Base-by-base conservation (phyloP, 1,139 yeast genomes). In the Torulaspora pretoriensis region DNA sequence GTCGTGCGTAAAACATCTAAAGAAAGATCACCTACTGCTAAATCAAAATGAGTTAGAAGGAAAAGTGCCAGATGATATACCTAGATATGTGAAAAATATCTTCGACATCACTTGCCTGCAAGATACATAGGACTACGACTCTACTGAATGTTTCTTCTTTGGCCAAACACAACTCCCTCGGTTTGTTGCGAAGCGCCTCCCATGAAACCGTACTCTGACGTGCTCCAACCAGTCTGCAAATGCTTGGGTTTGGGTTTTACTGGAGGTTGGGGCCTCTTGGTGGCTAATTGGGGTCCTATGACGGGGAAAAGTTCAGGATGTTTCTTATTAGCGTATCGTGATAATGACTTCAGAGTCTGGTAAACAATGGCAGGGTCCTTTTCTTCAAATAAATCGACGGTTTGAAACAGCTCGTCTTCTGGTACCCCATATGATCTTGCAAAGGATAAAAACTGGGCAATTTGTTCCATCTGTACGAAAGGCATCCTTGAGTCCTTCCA, bases 401-500 rank as follows among this genome's bases (percentile, higher is more conserved):
- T 87, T 55, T 84, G 92, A 60, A 88, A 88, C 38, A 84, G 68
- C 60, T 88, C 96, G 59, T 86, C 90, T 51, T 84, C 87, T 3
- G 92, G 88, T 3, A 88, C 81, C 1, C 94, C 92, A 36, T 82
- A 68, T 2, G 59, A 42, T 50, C 78, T 74, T 44, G 87, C 80
- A 40, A 82, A 77, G 12, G 71, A 65, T 28, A 88, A 68, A 59
- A 87, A 88, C 50, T 79, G 76, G 35, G 88, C 80, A 32, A 88
- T 86, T 57, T 87, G 87, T 60, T 88, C 96, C 95, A 87, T 87
- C 51, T 83, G 88, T 8, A 86, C 80, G 65, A 88, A 88, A 2
- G 96, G 92, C 83, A 86, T 81, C 41, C 70, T 70, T n/a, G 89
- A 78, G 39, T 71, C 71, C 60, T 83, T 85, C 63, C 65, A 81